Percentiles rank a stretch among this genome's conserved stretches.
These are phyloP conservation scores for Linnemannia elongata DNA, from an alignment of 192 early-diverging fungal species.

Conservation along the genomic window DNA sequence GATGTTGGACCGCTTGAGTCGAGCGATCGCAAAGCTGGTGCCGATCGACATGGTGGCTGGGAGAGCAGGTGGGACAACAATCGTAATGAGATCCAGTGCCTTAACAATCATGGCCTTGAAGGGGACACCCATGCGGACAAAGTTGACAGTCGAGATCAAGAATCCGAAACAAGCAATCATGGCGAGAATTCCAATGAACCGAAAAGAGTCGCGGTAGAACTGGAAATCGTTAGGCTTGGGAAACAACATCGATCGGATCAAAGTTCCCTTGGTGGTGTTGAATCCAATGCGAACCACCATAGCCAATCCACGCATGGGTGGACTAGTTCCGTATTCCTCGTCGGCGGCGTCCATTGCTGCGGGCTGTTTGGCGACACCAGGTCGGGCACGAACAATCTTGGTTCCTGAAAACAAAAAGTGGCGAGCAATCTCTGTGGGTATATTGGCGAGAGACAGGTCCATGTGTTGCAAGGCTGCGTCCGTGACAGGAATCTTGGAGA, in stretches of 20 bases:
- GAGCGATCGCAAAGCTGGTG: slow-evolving; percentile 92
- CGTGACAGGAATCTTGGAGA: slow-evolving; percentile 89
- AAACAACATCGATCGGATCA: slow-evolving; percentile 96
- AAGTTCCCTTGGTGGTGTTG: slow-evolving; percentile 96
- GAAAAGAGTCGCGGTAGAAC: slow-evolving; percentile 98
- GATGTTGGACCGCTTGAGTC: slow-evolving; percentile 84
- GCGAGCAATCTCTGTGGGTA: slow-evolving; percentile 80
- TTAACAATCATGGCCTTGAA: slow-evolving; percentile 82
- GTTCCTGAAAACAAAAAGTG: slow-evolving; percentile 96
- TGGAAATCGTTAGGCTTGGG: slow-evolving; percentile 97
- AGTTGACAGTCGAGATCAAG: slow-evolving; percentile 89
- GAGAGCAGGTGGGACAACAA: slow-evolving; percentile 96
- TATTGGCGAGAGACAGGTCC: slow-evolving; percentile 79
- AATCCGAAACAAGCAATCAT: slow-evolving; percentile 89
- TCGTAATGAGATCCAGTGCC: slow-evolving; percentile 97
- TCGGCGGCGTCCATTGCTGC: slow-evolving; percentile 48
- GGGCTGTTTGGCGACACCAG: slow-evolving; percentile 45
- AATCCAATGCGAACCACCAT: slow-evolving; percentile 90
- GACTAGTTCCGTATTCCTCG: slow-evolving; percentile 37
- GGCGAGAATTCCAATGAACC: slow-evolving; percentile 93
- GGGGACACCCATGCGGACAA: slow-evolving; percentile 83
- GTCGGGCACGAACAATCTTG: slow-evolving; percentile 86
- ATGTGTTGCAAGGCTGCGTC: slow-evolving; percentile 71
- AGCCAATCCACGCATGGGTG: slow-evolving; percentile 70
- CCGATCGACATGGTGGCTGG: slow-evolving; percentile 99